These are phyloP conservation scores for Fusarium anthophilum DNA, from an alignment of 2,329 filamentous ascomycete species.

Conservation along the genomic window DNA sequence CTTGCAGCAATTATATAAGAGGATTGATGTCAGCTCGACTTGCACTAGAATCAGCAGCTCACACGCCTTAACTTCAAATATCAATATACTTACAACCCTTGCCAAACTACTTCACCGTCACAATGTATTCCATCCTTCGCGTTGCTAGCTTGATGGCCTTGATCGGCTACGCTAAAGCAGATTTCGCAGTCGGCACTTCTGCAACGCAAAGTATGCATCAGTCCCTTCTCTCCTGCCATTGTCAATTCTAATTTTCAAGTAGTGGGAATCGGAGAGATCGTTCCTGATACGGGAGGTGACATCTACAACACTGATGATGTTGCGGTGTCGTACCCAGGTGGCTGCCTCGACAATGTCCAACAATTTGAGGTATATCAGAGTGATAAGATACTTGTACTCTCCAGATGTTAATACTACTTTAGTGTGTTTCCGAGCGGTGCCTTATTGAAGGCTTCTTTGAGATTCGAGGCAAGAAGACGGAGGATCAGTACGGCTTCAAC, in stretches of 20 bases:
- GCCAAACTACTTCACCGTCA: background rate
- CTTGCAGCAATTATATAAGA: background rate
- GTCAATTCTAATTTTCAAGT: accelerated
- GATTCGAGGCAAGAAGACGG: background rate
- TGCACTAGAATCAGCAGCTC: accelerated
- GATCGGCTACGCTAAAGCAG: background rate
- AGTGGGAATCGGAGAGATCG: background rate
- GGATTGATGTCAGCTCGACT: too few relatives aligned
- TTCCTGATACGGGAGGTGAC: background rate
- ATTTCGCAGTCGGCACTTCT: background rate
- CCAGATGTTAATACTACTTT: accelerated
- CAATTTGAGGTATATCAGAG: background rate
- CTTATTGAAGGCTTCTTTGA: background rate
- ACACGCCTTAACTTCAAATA: too few relatives aligned
- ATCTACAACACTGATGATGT: background rate
- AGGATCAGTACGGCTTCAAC: background rate
- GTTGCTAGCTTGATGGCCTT: background rate
- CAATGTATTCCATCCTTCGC: background rate
- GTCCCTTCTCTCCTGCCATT: too few relatives aligned
- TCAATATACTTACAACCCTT: accelerated
- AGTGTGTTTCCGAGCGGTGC: background rate
- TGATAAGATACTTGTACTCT: accelerated
- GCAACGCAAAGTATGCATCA: background rate
- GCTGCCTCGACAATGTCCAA: background rate
- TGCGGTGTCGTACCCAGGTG: background rate